These are phyloP conservation scores for Hypomyces rosellus DNA, from an alignment of 2,329 filamentous ascomycete genomes.

Conservation along the genomic window DNA sequence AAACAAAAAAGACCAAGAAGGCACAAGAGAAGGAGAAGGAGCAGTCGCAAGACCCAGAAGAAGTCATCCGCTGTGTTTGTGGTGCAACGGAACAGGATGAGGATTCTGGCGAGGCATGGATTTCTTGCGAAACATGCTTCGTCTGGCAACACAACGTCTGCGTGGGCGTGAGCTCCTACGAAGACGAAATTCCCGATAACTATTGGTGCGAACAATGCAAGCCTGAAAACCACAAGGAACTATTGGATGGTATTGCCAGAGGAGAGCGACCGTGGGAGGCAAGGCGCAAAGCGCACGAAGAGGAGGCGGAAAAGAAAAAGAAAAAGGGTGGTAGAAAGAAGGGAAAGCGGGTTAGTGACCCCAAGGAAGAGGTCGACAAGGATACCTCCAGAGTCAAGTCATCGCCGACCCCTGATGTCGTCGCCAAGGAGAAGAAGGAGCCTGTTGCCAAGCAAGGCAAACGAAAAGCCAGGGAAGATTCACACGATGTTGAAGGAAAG, in stretches of 20 bases:
- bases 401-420: constrained; percentile 34
- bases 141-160: constrained; percentile 98
- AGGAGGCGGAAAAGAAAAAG: constrained; percentile 53
- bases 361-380: constrained; percentile 52
- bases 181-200: constrained; percentile 69
- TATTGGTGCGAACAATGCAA: constrained; percentile 92
- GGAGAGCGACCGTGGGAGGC: constrained; percentile 87
- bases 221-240: constrained; percentile 74
- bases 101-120: constrained; percentile 85
- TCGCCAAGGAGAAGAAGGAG: constrained; percentile 45
- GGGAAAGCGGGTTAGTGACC: constrained; percentile 60
- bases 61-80: constrained; percentile 89
- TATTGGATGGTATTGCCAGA: constrained; percentile 68
- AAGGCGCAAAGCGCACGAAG: constrained; percentile 55
- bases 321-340: constrained; percentile 58
- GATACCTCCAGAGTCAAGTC: constrained; percentile 29
- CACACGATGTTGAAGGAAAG: constrained; percentile 46
- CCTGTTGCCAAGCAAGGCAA: constrained; percentile 40
- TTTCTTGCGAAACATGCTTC: constrained; percentile 85
- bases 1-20: constrained; percentile 47
- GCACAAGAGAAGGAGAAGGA: constrained; percentile 56
- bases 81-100: constrained; percentile 81
- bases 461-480: constrained; percentile 52
- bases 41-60: constrained; percentile 50
- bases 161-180: constrained; percentile 75